phyloP scores from a whole-genome alignment of 345 rosid genomes.

The Boechera stricta region DNA sequence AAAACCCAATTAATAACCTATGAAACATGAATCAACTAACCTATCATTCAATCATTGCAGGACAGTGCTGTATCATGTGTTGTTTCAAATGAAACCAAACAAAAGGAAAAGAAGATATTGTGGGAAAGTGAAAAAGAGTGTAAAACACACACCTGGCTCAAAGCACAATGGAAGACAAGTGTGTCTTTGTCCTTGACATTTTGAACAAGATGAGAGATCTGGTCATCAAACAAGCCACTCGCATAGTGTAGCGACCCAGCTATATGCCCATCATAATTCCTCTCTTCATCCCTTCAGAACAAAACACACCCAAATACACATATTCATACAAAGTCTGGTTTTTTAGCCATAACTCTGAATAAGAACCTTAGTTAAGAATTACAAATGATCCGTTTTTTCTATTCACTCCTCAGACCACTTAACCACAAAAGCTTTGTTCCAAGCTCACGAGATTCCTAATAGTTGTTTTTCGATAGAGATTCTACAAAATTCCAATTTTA shows the following conservation, averaged over 20 bases:
- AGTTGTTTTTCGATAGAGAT: background rate
- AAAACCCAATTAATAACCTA: constrained; percentile 5
- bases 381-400: background rate
- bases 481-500: background rate
- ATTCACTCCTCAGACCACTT: background rate
- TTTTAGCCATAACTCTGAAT: constrained; percentile 5
- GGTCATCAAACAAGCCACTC: constrained; percentile 68
- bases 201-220: constrained; percentile 76
- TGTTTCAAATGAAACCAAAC: constrained; percentile 12
- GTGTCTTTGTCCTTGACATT: constrained; percentile 88
- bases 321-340: constrained; percentile 3
- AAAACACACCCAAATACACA: background rate
- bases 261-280: constrained; percentile 95
- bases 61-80: background rate
- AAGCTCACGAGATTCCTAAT: constrained; percentile 12
- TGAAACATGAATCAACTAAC: background rate
- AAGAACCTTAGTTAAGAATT: background rate
- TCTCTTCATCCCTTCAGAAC: constrained; percentile 75
- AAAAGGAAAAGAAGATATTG: background rate
- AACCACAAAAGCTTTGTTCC: constrained; percentile 14
- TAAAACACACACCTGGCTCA: constrained; percentile 74
- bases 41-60: background rate
- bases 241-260: constrained; percentile 88
- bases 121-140: background rate
- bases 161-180: constrained; percentile 93